Evolutionary conservation across 208 protist species (phyloP).

Genomic region (Herpetomonas samuelpessoai): DNA sequence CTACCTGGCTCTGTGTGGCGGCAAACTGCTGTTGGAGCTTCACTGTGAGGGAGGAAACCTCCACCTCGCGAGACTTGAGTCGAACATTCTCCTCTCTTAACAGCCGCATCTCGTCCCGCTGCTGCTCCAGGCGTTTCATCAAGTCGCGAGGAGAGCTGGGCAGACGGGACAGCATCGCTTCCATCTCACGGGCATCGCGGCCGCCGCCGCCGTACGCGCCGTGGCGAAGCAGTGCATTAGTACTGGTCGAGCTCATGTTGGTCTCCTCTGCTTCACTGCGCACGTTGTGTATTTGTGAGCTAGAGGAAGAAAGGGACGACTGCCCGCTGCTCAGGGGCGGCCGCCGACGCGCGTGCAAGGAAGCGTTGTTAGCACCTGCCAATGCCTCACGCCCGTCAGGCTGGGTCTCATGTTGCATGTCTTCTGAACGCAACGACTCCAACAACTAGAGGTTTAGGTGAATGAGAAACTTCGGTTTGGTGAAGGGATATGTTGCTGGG

Average conservation of each 20-base stretch:
- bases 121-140: constrained; percentile 58
- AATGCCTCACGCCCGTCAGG: too few relatives aligned
- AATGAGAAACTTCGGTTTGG: too few relatives aligned
- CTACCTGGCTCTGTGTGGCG: constrained; percentile 81
- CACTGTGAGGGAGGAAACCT: constrained; percentile 71
- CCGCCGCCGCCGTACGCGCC: not conserved
- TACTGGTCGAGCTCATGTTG: constrained; percentile 14
- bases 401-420: too few relatives aligned
- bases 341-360: not conserved
- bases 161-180: constrained; percentile 28
- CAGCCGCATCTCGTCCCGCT: constrained; percentile 57
- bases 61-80: constrained; percentile 69
- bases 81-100: constrained; percentile 71
- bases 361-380: too few relatives aligned
- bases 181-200: constrained; percentile 16
- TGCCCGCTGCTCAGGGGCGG: not conserved
- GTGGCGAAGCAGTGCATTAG: constrained; percentile 1
- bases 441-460: too few relatives aligned
- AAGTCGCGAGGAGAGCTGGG: constrained; percentile 73
- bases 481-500: too few relatives aligned
- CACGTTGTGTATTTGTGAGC: constrained; percentile 15
- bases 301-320: constrained; percentile 4
- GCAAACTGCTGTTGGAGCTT: constrained; percentile 77
- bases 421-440: too few relatives aligned
- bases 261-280: not conserved